Conservation (phyloP, 805 yeast genomes). For the Suhomyces vadensis region DNA sequence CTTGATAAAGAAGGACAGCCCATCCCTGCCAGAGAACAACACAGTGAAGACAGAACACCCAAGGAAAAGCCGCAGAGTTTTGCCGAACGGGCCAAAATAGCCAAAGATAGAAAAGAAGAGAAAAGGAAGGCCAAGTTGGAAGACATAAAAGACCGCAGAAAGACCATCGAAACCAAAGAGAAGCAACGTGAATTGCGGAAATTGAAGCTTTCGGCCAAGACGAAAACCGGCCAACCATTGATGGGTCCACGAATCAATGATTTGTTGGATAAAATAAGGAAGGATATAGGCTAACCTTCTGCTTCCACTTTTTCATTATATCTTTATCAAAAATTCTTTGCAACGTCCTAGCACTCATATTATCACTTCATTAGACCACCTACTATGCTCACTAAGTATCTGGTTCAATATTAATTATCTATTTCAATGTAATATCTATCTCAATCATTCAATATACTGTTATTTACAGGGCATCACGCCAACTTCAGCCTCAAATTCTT, state of each 20-base stretch:
- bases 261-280: slow-evolving; percentile 62
- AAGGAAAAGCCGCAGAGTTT: slow-evolving; percentile 34
- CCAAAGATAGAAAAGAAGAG: slow-evolving; percentile 48
- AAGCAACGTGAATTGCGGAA: slow-evolving; percentile 45
- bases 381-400: too few species aligned
- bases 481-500: slow-evolving; percentile 3
- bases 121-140: slow-evolving; percentile 41
- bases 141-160: slow-evolving; percentile 38
- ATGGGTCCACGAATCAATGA: slow-evolving; percentile 88
- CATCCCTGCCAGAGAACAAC: slow-evolving; percentile 35
- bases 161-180: slow-evolving; percentile 36
- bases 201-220: slow-evolving; percentile 47
- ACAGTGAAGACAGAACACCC: slow-evolving; percentile 23
- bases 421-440: background rate
- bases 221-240: slow-evolving; percentile 79
- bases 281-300: background rate
- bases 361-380: too few species aligned
- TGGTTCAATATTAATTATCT: background rate
- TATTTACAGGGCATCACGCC: too few species aligned
- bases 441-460: too few species aligned
- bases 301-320: too few species aligned
- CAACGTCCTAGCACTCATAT: too few species aligned
- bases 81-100: slow-evolving; percentile 47
- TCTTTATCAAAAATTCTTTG: too few species aligned
- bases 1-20: slow-evolving; percentile 68